Percentiles rank a stretch among this genome's conserved stretches.
These are phyloP conservation scores for Colletotrichum cuscutae DNA, from an alignment of 2,329 filamentous ascomycete genomes.

Conservation along the genomic window DNA sequence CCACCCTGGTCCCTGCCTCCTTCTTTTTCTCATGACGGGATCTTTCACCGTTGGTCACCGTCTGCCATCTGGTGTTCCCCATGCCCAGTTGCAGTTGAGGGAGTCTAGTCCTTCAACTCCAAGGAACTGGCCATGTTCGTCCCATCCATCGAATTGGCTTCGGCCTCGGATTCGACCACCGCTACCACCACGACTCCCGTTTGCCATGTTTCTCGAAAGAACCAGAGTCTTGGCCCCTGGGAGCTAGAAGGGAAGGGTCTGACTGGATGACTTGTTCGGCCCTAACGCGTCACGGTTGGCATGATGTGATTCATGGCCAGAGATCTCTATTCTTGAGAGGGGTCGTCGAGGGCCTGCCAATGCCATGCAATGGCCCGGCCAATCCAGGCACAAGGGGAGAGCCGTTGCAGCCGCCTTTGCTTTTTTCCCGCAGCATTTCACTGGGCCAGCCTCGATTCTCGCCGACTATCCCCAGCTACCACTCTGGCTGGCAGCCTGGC, in stretches of 20 bases:
- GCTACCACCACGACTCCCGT: neutral
- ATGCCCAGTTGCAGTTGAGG: too few relatives aligned
- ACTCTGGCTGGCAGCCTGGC: neutral
- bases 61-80: neutral
- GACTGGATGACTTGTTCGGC: neutral
- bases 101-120: neutral
- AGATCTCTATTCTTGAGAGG: neutral
- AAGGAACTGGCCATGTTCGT: neutral
- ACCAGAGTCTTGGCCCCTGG: neutral
- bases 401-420: constrained; percentile 22
- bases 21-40: constrained; percentile 11
- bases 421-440: neutral
- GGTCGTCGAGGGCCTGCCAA: neutral
- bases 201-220: neutral
- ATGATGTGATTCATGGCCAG: constrained; percentile 14
- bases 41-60: neutral
- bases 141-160: constrained; percentile 5
- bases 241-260: neutral
- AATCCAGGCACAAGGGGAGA: constrained; percentile 23
- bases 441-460: neutral
- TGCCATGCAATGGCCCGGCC: constrained; percentile 19
- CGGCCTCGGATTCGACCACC: neutral
- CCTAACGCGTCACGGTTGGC: neutral
- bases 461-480: too few relatives aligned
- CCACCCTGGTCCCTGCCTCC: constrained; percentile 21